Evolutionary conservation across 768 basidiomycete species (phyloP), one percentile per base, ranked within the genome.

Genomic region (Candolleomyces efflorescens): DNA sequence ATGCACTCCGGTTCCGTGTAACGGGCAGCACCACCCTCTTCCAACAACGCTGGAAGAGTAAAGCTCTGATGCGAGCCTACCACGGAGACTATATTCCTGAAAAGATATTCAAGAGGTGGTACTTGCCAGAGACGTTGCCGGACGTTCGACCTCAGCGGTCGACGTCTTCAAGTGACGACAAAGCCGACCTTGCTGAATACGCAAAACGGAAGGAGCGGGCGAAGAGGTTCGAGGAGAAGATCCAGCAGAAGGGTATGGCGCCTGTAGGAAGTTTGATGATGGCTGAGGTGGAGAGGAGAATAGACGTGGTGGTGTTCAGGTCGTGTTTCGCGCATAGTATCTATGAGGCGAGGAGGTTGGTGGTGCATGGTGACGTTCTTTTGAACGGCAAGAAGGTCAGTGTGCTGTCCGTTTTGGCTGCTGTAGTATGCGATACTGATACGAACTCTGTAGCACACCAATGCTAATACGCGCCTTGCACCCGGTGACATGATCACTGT

Each of bases 251-350:
- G 63, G 87, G 84, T 1, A 80, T 91, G 64, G 88, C 94, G 17
- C 97, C 97, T 5, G 89, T 98, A 15, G 93, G 92, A 51, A 94
- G 91, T 69, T 82, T 99, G 81, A 95, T 98, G 91, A 91, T 95
- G 70, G 71, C 84, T 0, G 93, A 98, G 71, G 81, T 98, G n/a
- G 97, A 99, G 78, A 81, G 94, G 68, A 71, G 97, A 70, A 82
- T 99, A 69, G 97, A 99, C 66, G 87, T 93, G 46, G 84, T 98
- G 69, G 73, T 98, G 51, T 98, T 98, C 73, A 78, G 95, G 49
- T 83, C 84, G 56, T 96, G 95, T 68, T 87, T 98, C 63, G 89
- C 87, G 26, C 82, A 85, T 60, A 94, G 90, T 66, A 89, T 95
- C 48, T 97, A 94, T 70, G 88, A 93, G 64, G 97, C 97, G 3